Evolutionary conservation across 768 basidiomycete species (phyloP).

Genomic region (Hemileccinum rubropunctum): DNA sequence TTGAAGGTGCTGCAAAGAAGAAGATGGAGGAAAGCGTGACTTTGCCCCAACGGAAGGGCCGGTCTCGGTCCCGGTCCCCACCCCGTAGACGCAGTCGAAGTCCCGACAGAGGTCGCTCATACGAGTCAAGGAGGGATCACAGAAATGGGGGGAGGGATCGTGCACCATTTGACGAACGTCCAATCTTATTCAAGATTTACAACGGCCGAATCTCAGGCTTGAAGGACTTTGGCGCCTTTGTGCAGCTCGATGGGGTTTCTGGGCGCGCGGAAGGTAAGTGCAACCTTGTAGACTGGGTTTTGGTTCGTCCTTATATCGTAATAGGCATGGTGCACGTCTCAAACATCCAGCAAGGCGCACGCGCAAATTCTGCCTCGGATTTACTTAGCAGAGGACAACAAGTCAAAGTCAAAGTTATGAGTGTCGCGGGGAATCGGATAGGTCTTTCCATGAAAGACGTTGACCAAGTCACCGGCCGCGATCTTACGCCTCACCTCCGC

Average conservation of each 20-base stretch:
- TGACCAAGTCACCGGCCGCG: constrained; percentile 85
- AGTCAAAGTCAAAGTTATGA: constrained; percentile 97
- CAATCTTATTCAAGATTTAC: constrained; percentile 94
- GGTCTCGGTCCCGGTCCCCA: constrained; percentile 43
- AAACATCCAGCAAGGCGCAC: constrained; percentile 79
- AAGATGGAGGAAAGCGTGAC: constrained; percentile 45
- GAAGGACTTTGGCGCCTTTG: constrained; percentile 96
- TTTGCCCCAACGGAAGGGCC: constrained; percentile 60
- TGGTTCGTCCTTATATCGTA: constrained; percentile 5
- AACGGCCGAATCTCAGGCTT: constrained; percentile 78
- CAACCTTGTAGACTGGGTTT: neutral
- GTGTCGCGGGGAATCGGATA: constrained; percentile 75
- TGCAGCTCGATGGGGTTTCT: constrained; percentile 79
- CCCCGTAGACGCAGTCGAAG: constrained; percentile 55
- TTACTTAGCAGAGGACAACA: constrained; percentile 78
- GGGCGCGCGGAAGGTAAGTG: constrained; percentile 86
- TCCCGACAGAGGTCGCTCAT: constrained; percentile 55
- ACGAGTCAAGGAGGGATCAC: constrained; percentile 42
- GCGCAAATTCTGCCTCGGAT: constrained; percentile 86
- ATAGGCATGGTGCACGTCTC: constrained; percentile 98
- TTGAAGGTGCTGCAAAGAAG: constrained; percentile 69
- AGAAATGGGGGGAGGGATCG: constrained; percentile 37
- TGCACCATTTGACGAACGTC: constrained; percentile 64
- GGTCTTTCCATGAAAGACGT: constrained; percentile 98
- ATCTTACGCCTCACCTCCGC: constrained; percentile 91